Evolutionary conservation across 768 basidiomycete species (phyloP), one percentile per base, ranked within the genome.

Genomic region (Macrolepiota albuminosa): DNA sequence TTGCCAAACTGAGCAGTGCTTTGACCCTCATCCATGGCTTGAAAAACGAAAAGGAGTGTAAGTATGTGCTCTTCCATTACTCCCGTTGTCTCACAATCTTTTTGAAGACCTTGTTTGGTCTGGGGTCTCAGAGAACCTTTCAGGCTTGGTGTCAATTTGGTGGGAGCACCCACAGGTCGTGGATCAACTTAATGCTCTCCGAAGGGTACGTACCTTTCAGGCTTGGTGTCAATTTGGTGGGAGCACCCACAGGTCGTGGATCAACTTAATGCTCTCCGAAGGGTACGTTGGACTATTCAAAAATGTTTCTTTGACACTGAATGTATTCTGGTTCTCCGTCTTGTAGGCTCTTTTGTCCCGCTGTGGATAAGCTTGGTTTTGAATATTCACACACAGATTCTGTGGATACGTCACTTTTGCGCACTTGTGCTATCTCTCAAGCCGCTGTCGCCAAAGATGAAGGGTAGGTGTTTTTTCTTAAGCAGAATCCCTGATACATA

Each of bases 71-170:
- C 29, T 54, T 29, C 26, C 31, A 31, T 31, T 39, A 21, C n/a
- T 21, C n/a, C 21, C 9, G 42, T 47, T 52, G 26, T 54, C 40
- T 47, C 6, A 39, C 16, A 42, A 24, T 21, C 36, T 50, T 43
- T 45, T 33, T 34, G 53, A 45, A 93, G 93, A 86, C 72, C 78
- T 93, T 61, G 91, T 96, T 16, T 95, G 91, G 93, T 77, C 83
- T 52, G 84, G 84, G 58, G 85, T 95, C 50, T 73, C 80, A 4
- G 74, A 76, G 11, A 84, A 80, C 54, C 71, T 98, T 53, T 65
- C 68, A 31, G 71, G 75, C 39, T 71, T 97, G 34, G 69, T 77
- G 10, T 81, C 78, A 7, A 82, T 85, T 2, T 97, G 93, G 90
- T 97, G 92, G 89, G 94, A 96, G 71, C 75, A 93, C 67, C 75